These are phyloP conservation scores for Cucurbitaria berberidis DNA, from an alignment of 2,329 filamentous ascomycete species.

Conservation along the genomic window DNA sequence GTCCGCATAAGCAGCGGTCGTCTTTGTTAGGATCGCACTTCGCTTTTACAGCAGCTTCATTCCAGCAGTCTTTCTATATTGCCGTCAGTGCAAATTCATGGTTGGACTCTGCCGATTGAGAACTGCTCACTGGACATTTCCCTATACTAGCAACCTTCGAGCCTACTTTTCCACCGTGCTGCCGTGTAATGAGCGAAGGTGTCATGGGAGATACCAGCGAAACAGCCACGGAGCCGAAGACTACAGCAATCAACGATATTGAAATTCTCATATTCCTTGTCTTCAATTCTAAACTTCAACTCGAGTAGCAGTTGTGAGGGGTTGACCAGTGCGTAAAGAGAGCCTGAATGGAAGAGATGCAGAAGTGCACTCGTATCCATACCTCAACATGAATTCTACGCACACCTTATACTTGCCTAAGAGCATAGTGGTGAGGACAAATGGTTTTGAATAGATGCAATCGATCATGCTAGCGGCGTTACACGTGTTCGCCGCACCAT, in stretches of 20 bases:
- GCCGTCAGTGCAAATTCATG: conserved; percentile 8
- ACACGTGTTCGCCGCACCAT: conserved; percentile 24
- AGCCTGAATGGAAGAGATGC: not conserved
- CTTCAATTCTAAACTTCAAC: not conserved
- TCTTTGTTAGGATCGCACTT: conserved; percentile 40
- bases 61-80: conserved; percentile 41
- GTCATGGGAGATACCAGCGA: conserved; percentile 30
- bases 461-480: conserved; percentile 18
- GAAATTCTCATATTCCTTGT: conserved; percentile 22
- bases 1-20: conserved; percentile 41
- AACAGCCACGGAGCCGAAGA: conserved; percentile 16
- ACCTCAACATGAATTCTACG: not conserved
- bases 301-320: conserved; percentile 15
- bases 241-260: conserved; percentile 18
- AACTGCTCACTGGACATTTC: conserved; percentile 32
- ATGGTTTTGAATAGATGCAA: conserved; percentile 7
- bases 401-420: not conserved
- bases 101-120: not conserved
- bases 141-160: conserved; percentile 24
- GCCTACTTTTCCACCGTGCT: conserved; percentile 7
- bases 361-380: not conserved
- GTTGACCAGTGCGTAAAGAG: conserved; percentile 1
- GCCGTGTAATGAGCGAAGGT: conserved; percentile 4
- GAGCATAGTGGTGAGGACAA: not conserved
- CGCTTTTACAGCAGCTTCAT: conserved; percentile 34